Conservation (phyloP, 1,284 basidiomycete species). For the Moesziomyces globuligerus region DNA sequence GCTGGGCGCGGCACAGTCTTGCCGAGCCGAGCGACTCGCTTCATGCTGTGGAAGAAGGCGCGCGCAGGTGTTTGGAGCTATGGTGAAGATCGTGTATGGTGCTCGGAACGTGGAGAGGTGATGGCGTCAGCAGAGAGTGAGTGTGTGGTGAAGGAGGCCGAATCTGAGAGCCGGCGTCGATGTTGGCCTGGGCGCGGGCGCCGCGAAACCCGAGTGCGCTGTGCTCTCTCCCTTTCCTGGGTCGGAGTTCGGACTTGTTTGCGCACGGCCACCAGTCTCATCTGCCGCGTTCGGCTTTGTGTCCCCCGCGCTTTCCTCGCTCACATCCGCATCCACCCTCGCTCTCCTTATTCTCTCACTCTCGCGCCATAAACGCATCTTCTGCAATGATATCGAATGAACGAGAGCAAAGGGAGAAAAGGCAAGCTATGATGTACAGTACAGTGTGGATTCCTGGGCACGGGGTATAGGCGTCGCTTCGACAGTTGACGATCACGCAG, state of each 20-base stretch:
- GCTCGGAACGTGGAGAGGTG: background rate
- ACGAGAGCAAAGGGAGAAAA: background rate
- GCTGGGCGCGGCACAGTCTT: background rate
- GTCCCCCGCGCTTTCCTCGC: background rate
- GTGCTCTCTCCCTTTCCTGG: background rate
- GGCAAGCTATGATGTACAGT: background rate
- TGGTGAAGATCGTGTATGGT: too few relatives aligned
- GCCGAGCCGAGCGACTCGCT: slow-evolving; percentile 1
- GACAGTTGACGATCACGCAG: slow-evolving; percentile 16
- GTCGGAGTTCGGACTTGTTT: slow-evolving; percentile 20
- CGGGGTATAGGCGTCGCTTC: background rate
- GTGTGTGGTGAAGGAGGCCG: background rate
- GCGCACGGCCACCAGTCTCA: slow-evolving; percentile 12
- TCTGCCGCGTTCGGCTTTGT: slow-evolving; percentile 1
- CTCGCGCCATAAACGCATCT: too few relatives aligned
- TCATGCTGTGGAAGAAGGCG: slow-evolving; percentile 5
- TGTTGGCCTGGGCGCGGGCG: too few relatives aligned
- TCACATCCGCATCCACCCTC: too few relatives aligned
- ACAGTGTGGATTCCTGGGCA: background rate
- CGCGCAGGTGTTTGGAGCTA: too few relatives aligned
- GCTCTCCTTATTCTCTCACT: too few relatives aligned
- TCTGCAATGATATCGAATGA: too few relatives aligned
- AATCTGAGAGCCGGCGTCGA: too few relatives aligned
- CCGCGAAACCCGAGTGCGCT: slow-evolving; percentile 17
- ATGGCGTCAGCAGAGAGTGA: background rate